These are phyloP conservation scores for Fusarium foetens DNA, from an alignment of 2,329 filamentous ascomycete genomes.

Conservation along the genomic window DNA sequence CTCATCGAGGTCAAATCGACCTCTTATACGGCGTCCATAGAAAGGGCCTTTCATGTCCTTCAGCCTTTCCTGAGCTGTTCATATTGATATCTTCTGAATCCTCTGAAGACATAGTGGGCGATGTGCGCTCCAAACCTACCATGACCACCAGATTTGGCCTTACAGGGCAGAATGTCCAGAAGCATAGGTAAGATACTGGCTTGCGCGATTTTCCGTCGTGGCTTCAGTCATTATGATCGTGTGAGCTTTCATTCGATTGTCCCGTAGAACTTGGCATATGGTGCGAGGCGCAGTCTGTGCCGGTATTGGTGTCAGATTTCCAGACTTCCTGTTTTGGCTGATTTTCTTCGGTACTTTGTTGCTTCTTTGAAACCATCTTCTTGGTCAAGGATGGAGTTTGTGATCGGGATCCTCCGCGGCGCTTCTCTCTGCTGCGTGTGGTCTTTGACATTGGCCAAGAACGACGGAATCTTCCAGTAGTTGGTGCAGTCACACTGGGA, in stretches of 20 bases:
- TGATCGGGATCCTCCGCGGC: neutral
- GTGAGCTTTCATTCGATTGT: slow-evolving; percentile 18
- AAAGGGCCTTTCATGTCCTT: neutral
- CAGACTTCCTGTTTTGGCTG: slow-evolving; percentile 11
- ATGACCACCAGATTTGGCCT: neutral
- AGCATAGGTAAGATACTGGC: neutral
- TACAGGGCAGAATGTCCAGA: neutral
- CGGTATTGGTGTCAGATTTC: slow-evolving; percentile 4
- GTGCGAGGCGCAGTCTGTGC: slow-evolving; percentile 18
- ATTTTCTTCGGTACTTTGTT: neutral
- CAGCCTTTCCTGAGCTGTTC: neutral
- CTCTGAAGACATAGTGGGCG: neutral
- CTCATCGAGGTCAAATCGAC: neutral
- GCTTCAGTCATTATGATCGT: slow-evolving; percentile 30
- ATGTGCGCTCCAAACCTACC: neutral
- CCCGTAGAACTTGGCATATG: slow-evolving; percentile 22
- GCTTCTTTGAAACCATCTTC: slow-evolving; percentile 4
- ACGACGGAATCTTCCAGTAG: slow-evolving; percentile 32
- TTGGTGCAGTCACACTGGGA: slow-evolving; percentile 23
- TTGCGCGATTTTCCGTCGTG: neutral
- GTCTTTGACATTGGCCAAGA: slow-evolving; percentile 28
- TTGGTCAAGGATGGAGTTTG: neutral
- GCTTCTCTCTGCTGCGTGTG: slow-evolving; percentile 7
- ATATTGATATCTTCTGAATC: neutral
- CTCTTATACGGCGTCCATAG: neutral